These are phyloP conservation scores for Musa schizocarpa DNA, from an alignment of 176 grass and related monocot genomes.

Conservation along the genomic window DNA sequence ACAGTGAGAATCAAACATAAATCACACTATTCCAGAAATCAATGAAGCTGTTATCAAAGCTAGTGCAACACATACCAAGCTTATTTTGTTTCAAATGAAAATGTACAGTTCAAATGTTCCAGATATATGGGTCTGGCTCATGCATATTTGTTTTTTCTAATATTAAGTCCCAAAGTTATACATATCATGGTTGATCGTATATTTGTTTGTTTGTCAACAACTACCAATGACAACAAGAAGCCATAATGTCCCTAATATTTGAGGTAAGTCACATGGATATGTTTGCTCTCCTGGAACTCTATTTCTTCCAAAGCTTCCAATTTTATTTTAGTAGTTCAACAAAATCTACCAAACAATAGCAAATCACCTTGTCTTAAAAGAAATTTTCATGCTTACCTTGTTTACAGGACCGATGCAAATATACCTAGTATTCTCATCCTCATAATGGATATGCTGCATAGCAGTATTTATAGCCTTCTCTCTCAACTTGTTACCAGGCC, in stretches of 20 bases:
- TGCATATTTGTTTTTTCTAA: too few relatives aligned
- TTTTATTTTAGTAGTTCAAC: too few relatives aligned
- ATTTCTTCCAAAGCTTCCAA: too few relatives aligned
- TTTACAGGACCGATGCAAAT: slow-evolving; percentile 95
- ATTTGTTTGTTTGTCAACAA: too few relatives aligned
- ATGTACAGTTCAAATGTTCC: not conserved
- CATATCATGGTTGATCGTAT: too few relatives aligned
- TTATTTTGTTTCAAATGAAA: not conserved
- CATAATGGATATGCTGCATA: slow-evolving; percentile 94
- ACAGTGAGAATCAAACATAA: not conserved
- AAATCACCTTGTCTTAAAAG: not conserved
- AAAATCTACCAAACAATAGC: too few relatives aligned
- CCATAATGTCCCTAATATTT: too few relatives aligned
- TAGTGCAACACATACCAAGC: not conserved
- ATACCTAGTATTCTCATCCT: slow-evolving; percentile 95
- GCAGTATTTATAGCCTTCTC: slow-evolving; percentile 60
- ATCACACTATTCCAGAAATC: not conserved
- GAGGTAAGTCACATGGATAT: too few relatives aligned
- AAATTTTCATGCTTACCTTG: slow-evolving; percentile 40
- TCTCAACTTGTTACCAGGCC: slow-evolving; percentile 77
- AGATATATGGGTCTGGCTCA: too few relatives aligned
- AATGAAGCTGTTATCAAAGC: not conserved
- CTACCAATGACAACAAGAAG: too few relatives aligned
- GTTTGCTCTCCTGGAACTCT: too few relatives aligned
- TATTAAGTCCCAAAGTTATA: too few relatives aligned